phyloP scores from a whole-genome alignment of 441 rosid species.

The Codiaeum variegatum region DNA sequence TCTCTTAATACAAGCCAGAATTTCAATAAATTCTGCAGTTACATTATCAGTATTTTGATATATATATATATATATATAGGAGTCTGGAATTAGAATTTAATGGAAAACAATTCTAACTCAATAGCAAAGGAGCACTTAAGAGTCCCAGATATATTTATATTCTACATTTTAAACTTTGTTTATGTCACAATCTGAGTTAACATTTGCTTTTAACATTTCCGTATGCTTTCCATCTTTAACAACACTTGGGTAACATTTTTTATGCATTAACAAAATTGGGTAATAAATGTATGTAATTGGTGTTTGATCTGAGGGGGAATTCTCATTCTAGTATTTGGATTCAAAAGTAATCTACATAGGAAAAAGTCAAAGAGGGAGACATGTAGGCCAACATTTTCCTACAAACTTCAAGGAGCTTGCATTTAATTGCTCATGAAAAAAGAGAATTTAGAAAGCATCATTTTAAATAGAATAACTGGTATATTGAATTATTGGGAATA shows the following conservation, averaged over 20 bases:
- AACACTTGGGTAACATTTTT: background rate
- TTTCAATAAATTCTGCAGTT: background rate
- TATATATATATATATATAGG: background rate
- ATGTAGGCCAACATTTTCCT: background rate
- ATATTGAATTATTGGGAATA: background rate
- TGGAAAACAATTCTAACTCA: background rate
- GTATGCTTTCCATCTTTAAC: slow-evolving; percentile 1
- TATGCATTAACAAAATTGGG: background rate
- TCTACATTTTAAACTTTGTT: background rate
- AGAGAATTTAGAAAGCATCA: background rate
- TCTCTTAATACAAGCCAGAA: background rate
- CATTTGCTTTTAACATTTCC: background rate
- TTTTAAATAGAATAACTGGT: background rate
- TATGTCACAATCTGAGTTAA: background rate
- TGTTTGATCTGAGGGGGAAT: background rate
- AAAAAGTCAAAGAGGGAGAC: background rate
- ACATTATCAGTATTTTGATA: background rate
- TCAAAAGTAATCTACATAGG: background rate
- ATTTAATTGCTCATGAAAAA: background rate
- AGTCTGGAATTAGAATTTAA: background rate
- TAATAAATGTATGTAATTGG: background rate
- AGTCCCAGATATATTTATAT: background rate
- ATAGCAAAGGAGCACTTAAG: background rate
- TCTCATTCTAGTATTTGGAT: background rate
- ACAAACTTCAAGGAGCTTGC: background rate